Base-by-base conservation (phyloP, 2,329 filamentous ascomycete species). In the Curvularia lunata region DNA sequence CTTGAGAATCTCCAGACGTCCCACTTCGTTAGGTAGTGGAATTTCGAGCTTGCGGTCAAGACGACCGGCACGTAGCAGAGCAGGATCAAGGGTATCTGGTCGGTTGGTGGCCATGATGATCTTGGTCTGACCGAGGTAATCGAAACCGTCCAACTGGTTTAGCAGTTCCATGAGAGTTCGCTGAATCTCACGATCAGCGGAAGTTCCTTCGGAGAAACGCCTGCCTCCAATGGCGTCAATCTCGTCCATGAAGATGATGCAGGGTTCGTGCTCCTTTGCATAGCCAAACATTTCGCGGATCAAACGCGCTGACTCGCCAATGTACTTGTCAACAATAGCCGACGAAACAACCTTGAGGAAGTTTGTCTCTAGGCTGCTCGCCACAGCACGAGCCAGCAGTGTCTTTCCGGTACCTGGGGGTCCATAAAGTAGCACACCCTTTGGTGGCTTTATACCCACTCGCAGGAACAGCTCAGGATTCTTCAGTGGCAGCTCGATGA, bases 171-270 rank as follows among this genome's bases (percentile, higher is more conserved):
- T 99, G 59, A 99, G 83, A 34, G 95, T 99, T 74, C 95, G 89
- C 81, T 99, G 95, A 69, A 99, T 99, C 79, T 99, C 95, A 73
- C 96, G 89, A 82, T 99, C 95, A 49, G 95, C 95, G 59, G 92
- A 97, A 50, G 95, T 99, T 68, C 96, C 95, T 78, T 99, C 95
- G 0, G 92, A 97, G 80, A 99, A 99, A 71, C 95, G 87, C 71
- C 96, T 88, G 63, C 96, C 96, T 77, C 95, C 95, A 73, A 99
- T 99, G 74, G 95, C 95, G 75, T 99, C 95, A 75, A 99, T 99
- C 81, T 99, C 95, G 84, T 99, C 96, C 95, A 99, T 99, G 86
- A 99, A 99, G 81, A 99, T 99, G 79, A 99, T 99, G 79, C 95
- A 99, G 38, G 95, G 95, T 79, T 99, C 95, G 78, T 99, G 95